Evolutionary conservation across 495 filamentous ascomycete genomes (phyloP).

Genomic region (Penicillium ucsense): DNA sequence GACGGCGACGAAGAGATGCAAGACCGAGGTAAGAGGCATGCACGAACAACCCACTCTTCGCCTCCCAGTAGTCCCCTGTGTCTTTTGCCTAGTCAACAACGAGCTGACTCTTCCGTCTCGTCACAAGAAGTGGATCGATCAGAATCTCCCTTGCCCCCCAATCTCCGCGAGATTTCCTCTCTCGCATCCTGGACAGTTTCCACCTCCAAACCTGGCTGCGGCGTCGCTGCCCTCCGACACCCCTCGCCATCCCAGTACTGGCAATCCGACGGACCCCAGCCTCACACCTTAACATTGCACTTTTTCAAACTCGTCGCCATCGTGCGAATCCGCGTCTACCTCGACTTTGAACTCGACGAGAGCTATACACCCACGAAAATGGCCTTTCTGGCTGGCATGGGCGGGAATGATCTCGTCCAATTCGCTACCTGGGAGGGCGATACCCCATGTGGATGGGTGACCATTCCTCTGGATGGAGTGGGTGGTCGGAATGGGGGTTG

Average conservation of each 20-base stretch:
- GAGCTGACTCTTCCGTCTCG: no score
- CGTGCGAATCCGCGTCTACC: conserved; percentile 70
- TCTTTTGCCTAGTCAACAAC: no score
- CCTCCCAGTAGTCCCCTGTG: no score
- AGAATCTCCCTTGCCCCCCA: conserved; percentile 29
- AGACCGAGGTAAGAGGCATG: conserved; percentile 22
- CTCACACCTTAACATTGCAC: conserved; percentile 86
- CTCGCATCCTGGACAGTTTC: conserved; percentile 89
- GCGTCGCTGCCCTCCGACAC: conserved; percentile 72
- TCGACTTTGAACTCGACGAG: conserved; percentile 88
- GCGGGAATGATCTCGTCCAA: conserved; percentile 75
- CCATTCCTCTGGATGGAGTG: conserved; percentile 66
- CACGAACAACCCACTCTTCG: no score
- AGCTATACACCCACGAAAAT: conserved; percentile 96
- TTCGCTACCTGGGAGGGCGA: conserved; percentile 70
- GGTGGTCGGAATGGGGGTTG: conserved; percentile 36
- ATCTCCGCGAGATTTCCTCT: conserved; percentile 84
- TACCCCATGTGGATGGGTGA: conserved; percentile 79
- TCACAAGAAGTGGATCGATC: conserved; percentile 19
- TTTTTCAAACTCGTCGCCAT: conserved; percentile 90
- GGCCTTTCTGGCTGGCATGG: conserved; percentile 73
- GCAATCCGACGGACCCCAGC: conserved; percentile 96
- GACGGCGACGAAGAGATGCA: conserved; percentile 34
- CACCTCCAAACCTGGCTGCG: conserved; percentile 84
- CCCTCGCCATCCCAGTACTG: conserved; percentile 77